Base-by-base conservation (phyloP, 73 alveolate genomes). In the Breviolum minutum region DNA sequence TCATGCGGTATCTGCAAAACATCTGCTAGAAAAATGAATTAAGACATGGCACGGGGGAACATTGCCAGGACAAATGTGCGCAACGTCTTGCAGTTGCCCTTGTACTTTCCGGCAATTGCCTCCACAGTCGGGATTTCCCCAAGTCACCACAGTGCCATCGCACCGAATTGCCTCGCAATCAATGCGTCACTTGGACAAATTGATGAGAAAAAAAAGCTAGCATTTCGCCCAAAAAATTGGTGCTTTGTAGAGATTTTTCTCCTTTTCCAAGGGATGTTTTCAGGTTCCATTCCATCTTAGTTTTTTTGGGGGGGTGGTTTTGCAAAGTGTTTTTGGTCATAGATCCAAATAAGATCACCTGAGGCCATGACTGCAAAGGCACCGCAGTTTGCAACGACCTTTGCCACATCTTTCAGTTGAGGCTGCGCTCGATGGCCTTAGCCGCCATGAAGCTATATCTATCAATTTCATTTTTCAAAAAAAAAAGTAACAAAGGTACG, bases 81-180 rank as follows among this genome's bases (percentile, higher is more conserved):
- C 20, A 77, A 86, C 94, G 16, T 86, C 94, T 63, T 63, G 77
- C 22, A 86, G 80, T 63, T 86, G 80, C 81, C 8, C 64, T 29
- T 86, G 94, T 20, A 86, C 94, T 63, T 63, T 86, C 13, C 94
- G 94, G 20, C 94, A 86, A 63, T 63, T 86, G 63, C 94, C 94
- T 3, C 94, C 94, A 29, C 94, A 86, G 79, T 86, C 63, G 80
- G 81, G 63, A 63, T 63, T 9, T 62, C 94, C 94, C 94, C 94
- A 86, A 27, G 94, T 86, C 74, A 86, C 94, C 94, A 86, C 94
- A 12, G 94, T 86, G 94, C 94, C 94, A n/a, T 86, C 94, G 94
- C 94, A 86, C 40, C 94, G 94, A 29, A 86, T 86, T 32, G 94
- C 94, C 94, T 86, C 22, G 17, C 48, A 71, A 71, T 20, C 82